Percentiles rank a stretch among this genome's conserved stretches.
Conservation (phyloP, 192 early-diverging fungal genomes). For the Ambispora gerdemannii region DNA sequence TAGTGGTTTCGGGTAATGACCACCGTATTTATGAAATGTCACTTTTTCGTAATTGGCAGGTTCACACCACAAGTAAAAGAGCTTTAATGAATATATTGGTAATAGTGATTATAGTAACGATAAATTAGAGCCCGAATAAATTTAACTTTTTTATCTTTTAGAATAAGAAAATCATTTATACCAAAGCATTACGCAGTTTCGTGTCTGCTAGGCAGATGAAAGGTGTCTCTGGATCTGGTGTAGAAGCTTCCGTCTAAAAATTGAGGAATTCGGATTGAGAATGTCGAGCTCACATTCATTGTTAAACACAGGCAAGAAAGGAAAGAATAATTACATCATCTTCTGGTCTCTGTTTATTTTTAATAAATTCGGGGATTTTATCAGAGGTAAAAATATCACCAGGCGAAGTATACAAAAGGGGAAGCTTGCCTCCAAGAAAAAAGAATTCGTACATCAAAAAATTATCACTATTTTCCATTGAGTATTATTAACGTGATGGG, state of each 20-base stretch:
- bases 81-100: conserved; percentile 20
- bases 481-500: no score
- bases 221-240: conserved; percentile 29
- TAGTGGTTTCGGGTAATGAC: conserved; percentile 39
- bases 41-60: conserved; percentile 33
- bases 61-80: conserved; percentile 44
- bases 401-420: conserved; percentile 46
- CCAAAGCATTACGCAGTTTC: conserved; percentile 55
- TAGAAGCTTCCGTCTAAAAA: not conserved
- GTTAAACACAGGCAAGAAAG: not conserved
- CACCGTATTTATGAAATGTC: conserved; percentile 35
- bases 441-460: conserved; percentile 53
- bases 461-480: not conserved
- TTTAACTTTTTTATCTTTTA: not conserved
- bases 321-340: not conserved
- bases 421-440: conserved; percentile 58
- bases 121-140: not conserved
- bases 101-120: not conserved
- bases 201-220: conserved; percentile 48
- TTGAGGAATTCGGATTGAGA: not conserved
- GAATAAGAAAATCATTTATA: conserved; percentile 31
- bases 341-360: conserved; percentile 39
- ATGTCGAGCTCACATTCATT: not conserved
- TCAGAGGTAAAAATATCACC: conserved; percentile 44
- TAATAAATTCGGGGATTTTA: conserved; percentile 50